Conservation (phyloP, 768 basidiomycete species). For the Brasilioporus rufonigricans region DNA sequence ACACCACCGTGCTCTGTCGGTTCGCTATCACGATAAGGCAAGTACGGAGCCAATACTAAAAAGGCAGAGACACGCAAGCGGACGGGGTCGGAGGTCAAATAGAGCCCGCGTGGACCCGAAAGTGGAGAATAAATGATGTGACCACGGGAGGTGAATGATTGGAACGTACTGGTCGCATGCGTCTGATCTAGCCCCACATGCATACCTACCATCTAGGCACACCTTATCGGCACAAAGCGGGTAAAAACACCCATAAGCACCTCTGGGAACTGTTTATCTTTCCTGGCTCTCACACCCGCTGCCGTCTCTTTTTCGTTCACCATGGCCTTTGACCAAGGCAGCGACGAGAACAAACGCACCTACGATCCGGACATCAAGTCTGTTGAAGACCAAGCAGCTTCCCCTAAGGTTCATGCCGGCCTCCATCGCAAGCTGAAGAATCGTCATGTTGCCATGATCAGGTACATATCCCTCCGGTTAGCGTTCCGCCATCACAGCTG, state of each 20-base stretch:
- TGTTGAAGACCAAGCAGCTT: slow-evolving; percentile 6
- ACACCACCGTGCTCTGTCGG: too few species aligned
- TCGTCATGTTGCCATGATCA: slow-evolving; percentile 38
- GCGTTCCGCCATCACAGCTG: too few species aligned
- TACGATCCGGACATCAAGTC: slow-evolving; percentile 6
- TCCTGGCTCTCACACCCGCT: neutral
- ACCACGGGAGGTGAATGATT: neutral
- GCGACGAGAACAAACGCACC: neutral
- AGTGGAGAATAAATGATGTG: neutral
- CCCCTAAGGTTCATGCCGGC: neutral
- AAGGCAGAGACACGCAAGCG: too few species aligned
- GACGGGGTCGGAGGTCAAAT: too few species aligned
- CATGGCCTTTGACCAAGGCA: neutral
- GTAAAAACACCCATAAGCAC: neutral
- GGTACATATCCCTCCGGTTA: slow-evolving; percentile 7
- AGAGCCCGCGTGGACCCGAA: neutral
- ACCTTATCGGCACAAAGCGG: neutral
- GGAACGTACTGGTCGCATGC: neutral
- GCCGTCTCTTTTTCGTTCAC: neutral
- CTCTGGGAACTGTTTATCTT: neutral
- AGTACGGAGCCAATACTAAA: too few species aligned
- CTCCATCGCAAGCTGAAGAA: slow-evolving; percentile 33
- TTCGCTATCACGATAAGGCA: too few species aligned
- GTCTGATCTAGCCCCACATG: neutral
- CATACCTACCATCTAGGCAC: neutral